A percentile compares a stretch with the other conserved stretches of the same genome.
Evolutionary conservation across 1,139 yeast species (phyloP).

Genomic region (Tardiomyces depauwii): DNA sequence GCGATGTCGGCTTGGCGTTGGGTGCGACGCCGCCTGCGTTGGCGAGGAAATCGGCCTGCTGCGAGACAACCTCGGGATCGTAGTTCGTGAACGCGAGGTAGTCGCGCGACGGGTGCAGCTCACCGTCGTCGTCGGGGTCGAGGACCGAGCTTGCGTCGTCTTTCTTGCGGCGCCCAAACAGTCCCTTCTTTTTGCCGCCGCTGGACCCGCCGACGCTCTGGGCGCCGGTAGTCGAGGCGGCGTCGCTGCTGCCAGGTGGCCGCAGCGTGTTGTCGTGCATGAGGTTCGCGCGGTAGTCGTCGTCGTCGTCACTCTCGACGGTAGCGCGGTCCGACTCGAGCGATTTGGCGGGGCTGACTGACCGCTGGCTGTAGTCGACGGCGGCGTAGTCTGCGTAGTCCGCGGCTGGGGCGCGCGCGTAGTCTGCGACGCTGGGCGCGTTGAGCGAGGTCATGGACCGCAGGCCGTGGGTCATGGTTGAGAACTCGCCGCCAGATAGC

Average conservation of each 20-base stretch:
- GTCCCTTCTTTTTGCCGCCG: not conserved
- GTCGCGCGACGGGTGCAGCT: conserved; percentile 10
- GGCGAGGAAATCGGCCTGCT: conserved; percentile 12
- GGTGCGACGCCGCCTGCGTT: conserved; percentile 12
- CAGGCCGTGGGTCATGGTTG: not conserved
- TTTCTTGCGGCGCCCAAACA: conserved; percentile 1
- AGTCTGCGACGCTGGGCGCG: too few species aligned
- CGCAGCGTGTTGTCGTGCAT: not conserved
- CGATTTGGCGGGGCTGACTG: conserved; percentile 12
- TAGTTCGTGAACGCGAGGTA: conserved; percentile 21
- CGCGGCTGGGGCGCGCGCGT: too few species aligned
- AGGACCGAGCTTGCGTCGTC: conserved; percentile 4
- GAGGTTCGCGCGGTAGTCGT: conserved; percentile 1
- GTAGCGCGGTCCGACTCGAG: conserved; percentile 21
- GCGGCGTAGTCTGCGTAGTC: not conserved
- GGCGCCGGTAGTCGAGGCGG: not conserved
- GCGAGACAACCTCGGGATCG: conserved; percentile 18
- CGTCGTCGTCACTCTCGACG: conserved; percentile 9
- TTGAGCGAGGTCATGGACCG: not conserved
- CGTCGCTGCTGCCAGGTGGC: not conserved
- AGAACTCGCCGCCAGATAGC: conserved; percentile 8
- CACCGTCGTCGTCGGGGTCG: conserved; percentile 10
- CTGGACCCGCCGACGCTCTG: not conserved
- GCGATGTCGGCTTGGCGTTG: conserved; percentile 17
- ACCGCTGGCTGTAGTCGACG: conserved; percentile 4